Evolutionary conservation across 257 asterid species (phyloP), one percentile per base, ranked within the genome.

Genomic region (Scutellaria barbata): DNA sequence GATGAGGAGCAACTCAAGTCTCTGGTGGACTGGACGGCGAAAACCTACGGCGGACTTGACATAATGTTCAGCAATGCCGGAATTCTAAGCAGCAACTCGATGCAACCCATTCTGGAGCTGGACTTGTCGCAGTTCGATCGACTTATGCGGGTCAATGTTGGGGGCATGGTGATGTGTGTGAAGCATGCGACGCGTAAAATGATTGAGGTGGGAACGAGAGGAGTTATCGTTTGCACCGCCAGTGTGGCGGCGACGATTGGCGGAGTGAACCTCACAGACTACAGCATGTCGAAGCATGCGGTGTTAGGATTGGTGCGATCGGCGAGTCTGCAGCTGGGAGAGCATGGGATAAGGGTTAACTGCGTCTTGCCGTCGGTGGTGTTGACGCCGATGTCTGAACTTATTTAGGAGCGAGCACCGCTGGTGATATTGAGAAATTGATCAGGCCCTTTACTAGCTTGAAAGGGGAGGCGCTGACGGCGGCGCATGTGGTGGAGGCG

Each of bases 31-130:
- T 75, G 71, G 57, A 85, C 88, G 1, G 75, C 76, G 6, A 10
- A 69, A 1, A 74, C 53, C 8, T 74, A 81, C 35, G 92, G 85
- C 18, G 81, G 68, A 1, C 75, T 84, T 1, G 86, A 86, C 43
- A 42, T 82, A 51, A 71, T 86, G 78, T 84, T 82, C 67, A 81
- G 83, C 85, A 82, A 87, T 45, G 90, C 84, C 18, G 88, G 84
- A 11, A 47, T 53, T 0, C 0, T 16, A 1, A 68, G 75, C 74
- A n/a, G n/a, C n/a, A 14, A 1, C 14, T 22, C 71, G 5, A 33
- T 20, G 0, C 90, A 87, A 5, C 67, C 84, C 13, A 33, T 85
- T 13, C 75, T 83, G 3, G 65, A 76, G 5, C 77, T 87, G 22
- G 85, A 86, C 46, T 12, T 84, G 0, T 11, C 56, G 22, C 39